Percentiles rank a stretch among this genome's conserved stretches.
These are phyloP conservation scores for Diospyros lotus DNA, from an alignment of 148 eudicot genomes.

Conservation along the genomic window DNA sequence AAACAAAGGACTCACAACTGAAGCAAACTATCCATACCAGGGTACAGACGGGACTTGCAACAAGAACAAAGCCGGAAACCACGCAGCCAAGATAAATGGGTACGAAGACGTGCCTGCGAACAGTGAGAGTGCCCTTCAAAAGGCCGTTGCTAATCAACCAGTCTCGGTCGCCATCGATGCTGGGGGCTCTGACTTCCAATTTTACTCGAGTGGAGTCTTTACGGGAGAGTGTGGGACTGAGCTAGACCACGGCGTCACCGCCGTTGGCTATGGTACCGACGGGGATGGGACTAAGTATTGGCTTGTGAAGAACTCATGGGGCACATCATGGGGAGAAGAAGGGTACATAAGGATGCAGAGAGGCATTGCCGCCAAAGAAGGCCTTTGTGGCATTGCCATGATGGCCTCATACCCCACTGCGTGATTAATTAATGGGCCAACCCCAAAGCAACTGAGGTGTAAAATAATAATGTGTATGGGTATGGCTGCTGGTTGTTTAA, in stretches of 20 bases:
- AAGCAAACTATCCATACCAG: conserved; percentile 15
- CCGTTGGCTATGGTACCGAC: conserved; percentile 1
- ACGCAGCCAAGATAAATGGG: conserved; percentile 7
- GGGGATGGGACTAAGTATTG: conserved; percentile 9
- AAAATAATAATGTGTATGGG: no score
- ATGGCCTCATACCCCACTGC: conserved; percentile 5
- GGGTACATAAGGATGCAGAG: conserved; percentile 14
- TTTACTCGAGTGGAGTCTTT: background rate
- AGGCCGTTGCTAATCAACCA: conserved; percentile 16
- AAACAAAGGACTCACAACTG: conserved; percentile 12
- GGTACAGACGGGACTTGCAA: conserved; percentile 9
- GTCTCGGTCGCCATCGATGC: conserved; percentile 12
- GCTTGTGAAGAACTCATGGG: conserved; percentile 18
- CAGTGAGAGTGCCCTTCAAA: conserved; percentile 10
- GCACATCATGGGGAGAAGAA: conserved; percentile 12
- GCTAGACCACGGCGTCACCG: conserved; percentile 1
- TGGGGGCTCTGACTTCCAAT: background rate
- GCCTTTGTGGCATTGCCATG: conserved; percentile 15
- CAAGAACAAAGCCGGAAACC: background rate
- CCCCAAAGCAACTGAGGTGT: no score
- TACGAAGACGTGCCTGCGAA: conserved; percentile 10
- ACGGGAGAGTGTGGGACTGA: background rate
- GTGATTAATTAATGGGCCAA: no score
- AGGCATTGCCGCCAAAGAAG: conserved; percentile 6
- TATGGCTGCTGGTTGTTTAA: no score